Evolutionary conservation across 768 basidiomycete genomes (phyloP).

Genomic region (Lyophyllum atratum): DNA sequence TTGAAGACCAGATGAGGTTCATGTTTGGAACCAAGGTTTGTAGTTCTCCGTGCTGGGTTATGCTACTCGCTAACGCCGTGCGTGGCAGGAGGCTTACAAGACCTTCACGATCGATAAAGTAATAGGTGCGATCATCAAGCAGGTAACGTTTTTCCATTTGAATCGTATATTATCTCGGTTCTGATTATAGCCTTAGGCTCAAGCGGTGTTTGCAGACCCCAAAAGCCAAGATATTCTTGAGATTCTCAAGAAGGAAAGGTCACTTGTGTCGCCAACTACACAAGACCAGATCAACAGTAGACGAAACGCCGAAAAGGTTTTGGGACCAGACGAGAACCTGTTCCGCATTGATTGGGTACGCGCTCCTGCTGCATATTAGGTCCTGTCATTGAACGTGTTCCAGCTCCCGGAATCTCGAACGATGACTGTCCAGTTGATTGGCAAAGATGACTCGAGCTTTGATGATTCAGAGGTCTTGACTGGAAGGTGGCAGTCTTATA

Average conservation of each 20-base stretch:
- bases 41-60: not conserved
- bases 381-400: not conserved
- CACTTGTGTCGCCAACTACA: conserved; percentile 55
- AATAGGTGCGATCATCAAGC: conserved; percentile 85
- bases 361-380: not conserved
- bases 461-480: conserved; percentile 79
- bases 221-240: conserved; percentile 77
- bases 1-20: conserved; percentile 89
- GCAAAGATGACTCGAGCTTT: conserved; percentile 74
- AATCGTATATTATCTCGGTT: not conserved
- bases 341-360: conserved; percentile 81
- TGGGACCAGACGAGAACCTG: conserved; percentile 77
- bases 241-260: conserved; percentile 67
- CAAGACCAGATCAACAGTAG: conserved; percentile 75
- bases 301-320: conserved; percentile 64
- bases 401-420: conserved; percentile 68
- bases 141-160: conserved; percentile 42
- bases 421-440: conserved; percentile 74
- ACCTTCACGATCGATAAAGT: conserved; percentile 95
- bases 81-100: conserved; percentile 69
- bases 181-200: conserved; percentile 43
- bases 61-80: not conserved
- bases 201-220: conserved; percentile 64
- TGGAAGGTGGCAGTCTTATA: conserved; percentile 78
- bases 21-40: conserved; percentile 83